These are phyloP conservation scores for Ustilago lituana DNA, from an alignment of 1,284 basidiomycete genomes.

Conservation along the genomic window DNA sequence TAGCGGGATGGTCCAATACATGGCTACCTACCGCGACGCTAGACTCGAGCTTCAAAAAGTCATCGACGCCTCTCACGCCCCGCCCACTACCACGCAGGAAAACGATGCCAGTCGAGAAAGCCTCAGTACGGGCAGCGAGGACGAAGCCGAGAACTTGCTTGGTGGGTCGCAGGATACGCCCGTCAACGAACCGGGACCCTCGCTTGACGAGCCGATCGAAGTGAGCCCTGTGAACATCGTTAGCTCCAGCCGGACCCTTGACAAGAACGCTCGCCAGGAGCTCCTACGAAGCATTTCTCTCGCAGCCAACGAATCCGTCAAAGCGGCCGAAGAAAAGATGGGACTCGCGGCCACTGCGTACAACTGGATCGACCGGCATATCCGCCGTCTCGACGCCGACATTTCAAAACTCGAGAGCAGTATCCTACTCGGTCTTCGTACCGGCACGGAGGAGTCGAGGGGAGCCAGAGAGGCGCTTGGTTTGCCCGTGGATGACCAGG, in stretches of 20 bases:
- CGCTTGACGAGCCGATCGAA: not conserved
- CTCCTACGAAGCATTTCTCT: slow-evolving; percentile 29
- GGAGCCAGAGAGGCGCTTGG: slow-evolving; percentile 49
- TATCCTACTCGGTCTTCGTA: slow-evolving; percentile 54
- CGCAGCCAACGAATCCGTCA: slow-evolving; percentile 43
- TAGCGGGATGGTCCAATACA: slow-evolving; percentile 17
- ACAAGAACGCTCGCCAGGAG: slow-evolving; percentile 10
- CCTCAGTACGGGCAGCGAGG: slow-evolving; percentile 18
- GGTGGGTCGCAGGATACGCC: slow-evolving; percentile 19
- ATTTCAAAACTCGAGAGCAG: slow-evolving; percentile 58
- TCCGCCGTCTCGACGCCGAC: slow-evolving; percentile 70
- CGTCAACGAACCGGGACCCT: not conserved
- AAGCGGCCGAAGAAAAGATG: slow-evolving; percentile 70
- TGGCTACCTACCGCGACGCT: slow-evolving; percentile 33
- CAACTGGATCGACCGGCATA: slow-evolving; percentile 71
- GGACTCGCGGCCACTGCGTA: slow-evolving; percentile 70
- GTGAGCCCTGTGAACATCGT: not conserved
- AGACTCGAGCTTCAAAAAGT: slow-evolving; percentile 21
- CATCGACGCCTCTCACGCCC: slow-evolving; percentile 12
- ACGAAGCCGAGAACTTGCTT: slow-evolving; percentile 35
- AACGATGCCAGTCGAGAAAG: not conserved
- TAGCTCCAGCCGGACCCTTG: not conserved
- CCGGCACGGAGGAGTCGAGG: slow-evolving; percentile 50
- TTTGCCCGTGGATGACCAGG: slow-evolving; percentile 15
- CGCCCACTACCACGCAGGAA: not conserved